Conservation (phyloP, 345 rosid species). For the Syzygium jambos region DNA sequence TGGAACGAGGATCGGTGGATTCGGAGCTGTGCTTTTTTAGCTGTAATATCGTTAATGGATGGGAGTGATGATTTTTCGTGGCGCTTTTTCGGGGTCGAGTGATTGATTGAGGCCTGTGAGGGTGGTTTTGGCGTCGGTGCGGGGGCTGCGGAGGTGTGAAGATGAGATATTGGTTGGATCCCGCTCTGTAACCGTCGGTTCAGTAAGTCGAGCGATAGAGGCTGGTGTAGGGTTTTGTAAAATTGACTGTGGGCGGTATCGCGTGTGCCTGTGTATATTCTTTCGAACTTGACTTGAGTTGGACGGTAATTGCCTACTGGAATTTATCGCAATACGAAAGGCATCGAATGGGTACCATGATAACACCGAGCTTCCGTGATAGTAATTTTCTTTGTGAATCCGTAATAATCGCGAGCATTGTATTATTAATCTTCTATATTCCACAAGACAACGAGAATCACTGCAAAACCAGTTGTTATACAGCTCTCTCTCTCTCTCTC, state of each 20-base stretch:
- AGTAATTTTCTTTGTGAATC: neutral
- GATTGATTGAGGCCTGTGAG: neutral
- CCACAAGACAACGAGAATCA: neutral
- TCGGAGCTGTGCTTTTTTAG: neutral
- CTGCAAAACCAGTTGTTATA: neutral
- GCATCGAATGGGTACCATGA: neutral
- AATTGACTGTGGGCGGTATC: neutral
- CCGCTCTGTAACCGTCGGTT: neutral
- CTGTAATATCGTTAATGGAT: neutral
- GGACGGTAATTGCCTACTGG: neutral
- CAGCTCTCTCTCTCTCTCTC: neutral
- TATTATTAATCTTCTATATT: neutral
- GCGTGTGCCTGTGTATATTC: neutral
- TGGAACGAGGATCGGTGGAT: neutral
- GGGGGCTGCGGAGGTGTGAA: neutral
- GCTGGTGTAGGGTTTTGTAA: neutral
- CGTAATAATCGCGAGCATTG: neutral
- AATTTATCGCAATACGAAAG: neutral
- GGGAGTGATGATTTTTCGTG: neutral
- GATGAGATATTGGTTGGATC: neutral
- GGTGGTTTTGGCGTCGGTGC: neutral
- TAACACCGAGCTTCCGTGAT: neutral
- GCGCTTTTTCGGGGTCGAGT: neutral
- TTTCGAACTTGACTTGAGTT: neutral
- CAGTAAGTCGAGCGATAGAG: neutral